Conservation (phyloP, 2,329 filamentous ascomycete genomes). For the Botryotinia convoluta region DNA sequence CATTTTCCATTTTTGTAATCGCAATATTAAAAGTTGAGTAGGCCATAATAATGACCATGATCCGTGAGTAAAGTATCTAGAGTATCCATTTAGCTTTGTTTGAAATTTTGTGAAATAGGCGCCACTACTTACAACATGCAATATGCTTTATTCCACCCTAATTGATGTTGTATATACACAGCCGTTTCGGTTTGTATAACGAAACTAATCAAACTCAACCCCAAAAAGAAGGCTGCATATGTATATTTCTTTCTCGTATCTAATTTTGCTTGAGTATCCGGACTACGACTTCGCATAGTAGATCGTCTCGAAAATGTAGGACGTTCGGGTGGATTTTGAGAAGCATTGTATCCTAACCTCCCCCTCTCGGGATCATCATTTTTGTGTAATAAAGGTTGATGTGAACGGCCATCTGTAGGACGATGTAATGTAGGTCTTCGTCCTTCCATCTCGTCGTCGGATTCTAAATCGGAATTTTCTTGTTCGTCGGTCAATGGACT, state of each 20-base stretch:
- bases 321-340: conserved; percentile 26
- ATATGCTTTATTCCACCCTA: conserved; percentile 98
- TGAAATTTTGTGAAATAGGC: background rate
- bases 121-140: conserved; percentile 76
- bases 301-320: conserved; percentile 53
- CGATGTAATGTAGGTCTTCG: conserved; percentile 43
- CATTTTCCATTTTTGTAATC: conserved; percentile 72
- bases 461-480: conserved; percentile 30
- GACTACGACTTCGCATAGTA: conserved; percentile 75
- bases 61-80: conserved; percentile 82
- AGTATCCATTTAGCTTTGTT: conserved; percentile 14
- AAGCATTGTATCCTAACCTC: conserved; percentile 34
- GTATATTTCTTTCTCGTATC: conserved; percentile 81
- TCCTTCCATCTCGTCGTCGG: conserved; percentile 34
- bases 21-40: conserved; percentile 73
- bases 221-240: conserved; percentile 79
- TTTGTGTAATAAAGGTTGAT: conserved; percentile 39
- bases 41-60: conserved; percentile 93
- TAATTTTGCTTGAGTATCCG: conserved; percentile 59
- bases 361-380: conserved; percentile 35
- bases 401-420: conserved; percentile 41
- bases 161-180: conserved; percentile 86
- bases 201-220: conserved; percentile 81
- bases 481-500: conserved; percentile 23
- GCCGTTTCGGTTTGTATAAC: conserved; percentile 94